A percentile compares a stretch with the other conserved stretches of the same genome.
Evolutionary conservation across 768 basidiomycete genomes (phyloP).

Genomic region (Tephrocybe rancida): DNA sequence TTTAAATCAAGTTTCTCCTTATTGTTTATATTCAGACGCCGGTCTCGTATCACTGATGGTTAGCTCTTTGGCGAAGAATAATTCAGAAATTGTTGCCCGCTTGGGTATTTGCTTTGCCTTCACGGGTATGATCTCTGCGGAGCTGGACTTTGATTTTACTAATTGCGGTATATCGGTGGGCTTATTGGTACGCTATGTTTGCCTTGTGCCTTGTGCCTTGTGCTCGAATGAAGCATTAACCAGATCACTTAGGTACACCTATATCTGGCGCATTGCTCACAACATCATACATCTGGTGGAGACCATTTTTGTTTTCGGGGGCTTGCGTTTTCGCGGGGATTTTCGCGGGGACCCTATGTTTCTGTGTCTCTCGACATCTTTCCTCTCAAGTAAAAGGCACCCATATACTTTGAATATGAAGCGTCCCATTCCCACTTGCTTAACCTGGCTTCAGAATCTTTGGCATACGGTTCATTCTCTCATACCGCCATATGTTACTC

Average conservation of each 20-base stretch:
- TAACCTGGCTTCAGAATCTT: not conserved
- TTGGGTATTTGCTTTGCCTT: conserved; percentile 49
- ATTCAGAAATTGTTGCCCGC: conserved; percentile 53
- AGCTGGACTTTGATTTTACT: not conserved
- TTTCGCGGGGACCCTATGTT: conserved; percentile 12
- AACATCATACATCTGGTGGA: conserved; percentile 21
- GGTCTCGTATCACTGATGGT: conserved; percentile 6
- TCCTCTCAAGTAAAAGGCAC: conserved; percentile 24
- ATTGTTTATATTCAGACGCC: not conserved
- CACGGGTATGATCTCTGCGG: not conserved
- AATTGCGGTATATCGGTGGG: conserved; percentile 23
- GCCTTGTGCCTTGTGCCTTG: no score
- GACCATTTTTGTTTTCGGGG: conserved; percentile 22
- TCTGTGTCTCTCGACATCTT: conserved; percentile 21
- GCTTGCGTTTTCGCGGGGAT: conserved; percentile 12
- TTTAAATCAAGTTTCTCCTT: not conserved
- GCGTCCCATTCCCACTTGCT: not conserved
- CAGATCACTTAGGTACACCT: conserved; percentile 10
- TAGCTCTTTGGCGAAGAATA: conserved; percentile 21
- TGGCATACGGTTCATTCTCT: no score
- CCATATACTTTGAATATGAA: conserved; percentile 20
- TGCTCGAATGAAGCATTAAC: no score
- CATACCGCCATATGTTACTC: no score
- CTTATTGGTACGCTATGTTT: conserved; percentile 36
- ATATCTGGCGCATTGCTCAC: conserved; percentile 18